phyloP scores from a whole-genome alignment of 208 protist genomes.

The Angomonas desouzai region DNA sequence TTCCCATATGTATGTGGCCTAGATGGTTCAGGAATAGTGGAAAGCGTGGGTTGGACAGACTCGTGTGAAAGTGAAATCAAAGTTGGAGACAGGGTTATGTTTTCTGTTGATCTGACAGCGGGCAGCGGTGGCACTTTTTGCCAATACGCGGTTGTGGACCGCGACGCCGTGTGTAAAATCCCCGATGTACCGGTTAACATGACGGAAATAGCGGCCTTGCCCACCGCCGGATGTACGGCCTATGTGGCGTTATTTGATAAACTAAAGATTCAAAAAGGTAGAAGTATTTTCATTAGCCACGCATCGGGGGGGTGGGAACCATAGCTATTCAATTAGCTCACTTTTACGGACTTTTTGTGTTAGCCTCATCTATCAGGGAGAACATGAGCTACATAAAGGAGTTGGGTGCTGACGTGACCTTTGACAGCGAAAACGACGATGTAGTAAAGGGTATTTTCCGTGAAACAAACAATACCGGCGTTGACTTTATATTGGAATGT shows the following conservation, averaged over 20 bases:
- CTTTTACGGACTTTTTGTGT: slow-evolving; percentile 60
- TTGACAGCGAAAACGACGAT: slow-evolving; percentile 65
- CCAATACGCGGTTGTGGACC: slow-evolving; percentile 59
- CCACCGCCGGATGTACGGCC: slow-evolving; percentile 53
- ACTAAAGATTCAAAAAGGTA: slow-evolving; percentile 44
- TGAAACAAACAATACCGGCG: slow-evolving; percentile 56
- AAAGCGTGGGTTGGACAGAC: slow-evolving; percentile 39
- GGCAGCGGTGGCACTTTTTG: slow-evolving; percentile 53
- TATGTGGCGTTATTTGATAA: slow-evolving; percentile 79
- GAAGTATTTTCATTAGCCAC: slow-evolving; percentile 73
- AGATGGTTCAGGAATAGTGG: slow-evolving; percentile 64
- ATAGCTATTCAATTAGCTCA: slow-evolving; percentile 76
- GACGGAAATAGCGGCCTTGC: slow-evolving; percentile 62
- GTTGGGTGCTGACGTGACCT: slow-evolving; percentile 59
- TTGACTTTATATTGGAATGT: slow-evolving; percentile 80
- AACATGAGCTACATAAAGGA: slow-evolving; percentile 50
- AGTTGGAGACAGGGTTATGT: slow-evolving; percentile 62
- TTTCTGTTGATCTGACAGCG: slow-evolving; percentile 43
- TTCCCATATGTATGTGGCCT: slow-evolving; percentile 60
- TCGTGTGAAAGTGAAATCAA: slow-evolving; percentile 18
- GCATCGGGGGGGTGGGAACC: slow-evolving; percentile 72
- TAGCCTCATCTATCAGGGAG: slow-evolving; percentile 54
- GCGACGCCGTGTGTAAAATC: slow-evolving; percentile 46
- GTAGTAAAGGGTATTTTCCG: slow-evolving; percentile 45
- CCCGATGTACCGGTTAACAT: slow-evolving; percentile 23